These are phyloP conservation scores for Trypanosoma congolense DNA, from an alignment of 208 protist species.

Conservation along the genomic window DNA sequence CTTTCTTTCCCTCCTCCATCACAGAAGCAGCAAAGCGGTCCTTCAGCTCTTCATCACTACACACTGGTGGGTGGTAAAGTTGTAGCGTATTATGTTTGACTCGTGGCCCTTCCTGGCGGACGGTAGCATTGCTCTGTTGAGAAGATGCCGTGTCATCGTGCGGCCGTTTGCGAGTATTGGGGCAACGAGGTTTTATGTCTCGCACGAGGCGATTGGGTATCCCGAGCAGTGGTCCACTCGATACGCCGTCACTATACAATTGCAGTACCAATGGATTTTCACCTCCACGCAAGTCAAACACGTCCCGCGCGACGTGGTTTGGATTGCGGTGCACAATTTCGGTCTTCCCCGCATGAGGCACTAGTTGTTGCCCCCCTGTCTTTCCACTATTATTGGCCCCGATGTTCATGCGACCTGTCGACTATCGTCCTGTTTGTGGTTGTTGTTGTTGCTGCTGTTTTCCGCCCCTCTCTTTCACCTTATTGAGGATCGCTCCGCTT, in stretches of 20 bases:
- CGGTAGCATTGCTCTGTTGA: background rate
- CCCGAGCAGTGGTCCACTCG: slow-evolving; percentile 51
- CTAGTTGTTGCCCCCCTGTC: slow-evolving; percentile 18
- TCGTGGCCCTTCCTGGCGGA: background rate
- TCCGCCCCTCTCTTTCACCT: background rate
- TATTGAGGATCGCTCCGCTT: too few species aligned
- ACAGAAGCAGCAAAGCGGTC: slow-evolving; percentile 30
- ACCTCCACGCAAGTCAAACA: slow-evolving; percentile 54
- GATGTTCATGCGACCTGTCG: slow-evolving; percentile 12
- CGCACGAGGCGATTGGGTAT: slow-evolving; percentile 67
- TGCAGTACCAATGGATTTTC: slow-evolving; percentile 65
- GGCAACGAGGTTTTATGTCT: slow-evolving; percentile 1
- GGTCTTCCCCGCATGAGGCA: slow-evolving; percentile 29
- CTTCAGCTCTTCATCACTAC: slow-evolving; percentile 50
- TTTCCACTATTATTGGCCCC: slow-evolving; percentile 13
- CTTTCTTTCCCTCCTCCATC: slow-evolving; percentile 27
- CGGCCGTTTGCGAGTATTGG: slow-evolving; percentile 5
- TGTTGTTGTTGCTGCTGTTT: slow-evolving; percentile 1
- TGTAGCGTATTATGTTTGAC: slow-evolving; percentile 38
- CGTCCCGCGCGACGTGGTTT: slow-evolving; percentile 80
- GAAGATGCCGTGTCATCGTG: background rate
- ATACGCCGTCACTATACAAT: slow-evolving; percentile 68
- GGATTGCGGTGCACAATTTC: slow-evolving; percentile 77
- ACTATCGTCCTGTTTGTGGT: background rate
- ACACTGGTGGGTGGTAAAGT: slow-evolving; percentile 57